Base-by-base conservation (phyloP, 2,329 filamentous ascomycete species). In the Sordariomycetes sp. region DNA sequence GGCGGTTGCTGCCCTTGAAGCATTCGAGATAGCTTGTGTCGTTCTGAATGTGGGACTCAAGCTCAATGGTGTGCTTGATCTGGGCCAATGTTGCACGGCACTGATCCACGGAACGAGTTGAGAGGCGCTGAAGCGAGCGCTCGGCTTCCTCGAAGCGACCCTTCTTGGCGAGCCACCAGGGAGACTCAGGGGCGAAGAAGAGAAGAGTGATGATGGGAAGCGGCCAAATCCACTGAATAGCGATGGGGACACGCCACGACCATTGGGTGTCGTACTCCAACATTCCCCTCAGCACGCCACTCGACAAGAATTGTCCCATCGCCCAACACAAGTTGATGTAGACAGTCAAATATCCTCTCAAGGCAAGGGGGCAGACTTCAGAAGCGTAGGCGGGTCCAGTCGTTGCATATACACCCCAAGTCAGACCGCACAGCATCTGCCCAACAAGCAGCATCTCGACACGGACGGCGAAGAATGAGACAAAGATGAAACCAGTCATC, bases 61-160 rank as follows among this genome's bases (percentile, higher is more conserved):
- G 46, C 49, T 63, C 60, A 42, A 70, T 63, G 12, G 68, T 71
- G 35, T 68, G 58, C 1, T 61, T 42, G 58, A 71, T 68, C 63
- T 70, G 64, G 9, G 64, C 59, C 12, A 73, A 2, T 58, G 58
- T 42, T 65, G 55, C 17, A 68, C 58, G 8, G 52, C 47, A 24
- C 61, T 55, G 39, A n/a, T 9, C 23, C 23, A 9, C n/a, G 9
- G 9, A 9, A 9, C 9, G n/a, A 25, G 23, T n/a, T 25, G n/a
- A n/a, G n/a, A 25, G 23, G 9, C 23, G 9, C 23, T n/a, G 23
- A 9, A 25, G 23, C 23, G 23, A 25, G n/a, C 9, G 9, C 23
- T 25, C 23, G n/a, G 23, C 23, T 25, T 25, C 23, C n/a, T 25
- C 9, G 9, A 25, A n/a, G 9, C 23, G 9, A 8, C 49, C 54